phyloP scores from a whole-genome alignment of 768 basidiomycete genomes.

The Leccinum boreale region DNA sequence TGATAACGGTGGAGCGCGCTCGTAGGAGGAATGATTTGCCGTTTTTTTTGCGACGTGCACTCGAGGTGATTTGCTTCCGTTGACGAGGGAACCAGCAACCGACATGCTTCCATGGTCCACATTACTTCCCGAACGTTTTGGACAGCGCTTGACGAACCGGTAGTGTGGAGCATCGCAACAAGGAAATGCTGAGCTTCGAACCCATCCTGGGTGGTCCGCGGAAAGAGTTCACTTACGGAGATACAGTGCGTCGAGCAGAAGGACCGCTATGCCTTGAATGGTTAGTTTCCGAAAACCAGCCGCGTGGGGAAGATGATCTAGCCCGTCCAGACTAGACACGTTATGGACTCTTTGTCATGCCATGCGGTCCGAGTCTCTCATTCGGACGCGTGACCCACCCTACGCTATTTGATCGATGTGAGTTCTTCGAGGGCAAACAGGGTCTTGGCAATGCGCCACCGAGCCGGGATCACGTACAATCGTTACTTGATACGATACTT shows the following conservation, averaged over 20 bases:
- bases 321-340: background rate
- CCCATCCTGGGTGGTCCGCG: conserved; percentile 2
- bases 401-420: background rate
- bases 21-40: conserved; percentile 1
- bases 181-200: conserved; percentile 10
- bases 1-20: conserved; percentile 7
- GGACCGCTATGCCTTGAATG: background rate
- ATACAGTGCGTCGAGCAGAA: background rate
- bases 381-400: background rate
- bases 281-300: background rate
- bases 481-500: background rate
- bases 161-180: background rate
- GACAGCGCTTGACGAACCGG: conserved; percentile 9
- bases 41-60: conserved; percentile 2
- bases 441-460: background rate
- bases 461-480: background rate
- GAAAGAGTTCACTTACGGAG: background rate
- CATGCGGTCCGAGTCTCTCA: background rate
- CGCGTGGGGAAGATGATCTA: background rate
- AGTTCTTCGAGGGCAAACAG: background rate
- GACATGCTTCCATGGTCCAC: conserved; percentile 1
- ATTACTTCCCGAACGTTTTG: background rate
- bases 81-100: conserved; percentile 4
- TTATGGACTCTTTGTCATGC: background rate
- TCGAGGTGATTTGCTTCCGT: background rate